Base-by-base conservation (phyloP, 2,329 filamentous ascomycete species). In the Grosmannia clavigera region DNA sequence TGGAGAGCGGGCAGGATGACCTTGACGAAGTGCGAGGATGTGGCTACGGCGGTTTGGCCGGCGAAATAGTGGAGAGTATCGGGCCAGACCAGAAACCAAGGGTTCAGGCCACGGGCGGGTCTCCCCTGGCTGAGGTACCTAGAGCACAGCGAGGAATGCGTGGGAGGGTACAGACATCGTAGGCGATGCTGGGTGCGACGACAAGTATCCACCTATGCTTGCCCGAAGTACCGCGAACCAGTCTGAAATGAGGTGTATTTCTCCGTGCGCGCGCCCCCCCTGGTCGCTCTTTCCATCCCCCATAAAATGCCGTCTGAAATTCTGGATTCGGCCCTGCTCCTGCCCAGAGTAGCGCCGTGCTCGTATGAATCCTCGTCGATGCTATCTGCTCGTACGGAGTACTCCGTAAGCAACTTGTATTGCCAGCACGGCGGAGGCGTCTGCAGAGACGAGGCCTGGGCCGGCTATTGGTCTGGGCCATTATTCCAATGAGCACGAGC, bases 11-110 rank as follows among this genome's bases (percentile, higher is more conserved):
- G 22, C 52, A 14, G 43, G 38, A 33, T 19, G 51, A 50, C 33
- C 33, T 35, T 35, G 33, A 35, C 33, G 33, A 22, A 29, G 12
- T 19, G 19, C 35, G 38, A 56, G 55, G 29, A 33, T 35, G 71
- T 70, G 69, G 68, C 71, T 69, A 73, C 78, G 79, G 79, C 78
- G 76, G 70, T 79, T 77, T 81, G 71, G 73, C 78, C 79, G 79
- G 79, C 77, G 72, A 75, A 80, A 81, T 79, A 78, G 79, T 81
- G 78, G 78, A 75, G 76, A 69, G 61, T 58, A 58, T 59, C 59
- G 61, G 62, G 61, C 60, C 62, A 64, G 61, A 62, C 57, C 60
- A 62, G 38, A 63, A 58, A 57, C 60, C 59, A 62, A 53, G 61
- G 29, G 59, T 64, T 64, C 62, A 61, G 35, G 63, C 62, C 62